Evolutionary conservation across 192 early-diverging fungal species (phyloP).

Genomic region (Linnemannia elongata): DNA sequence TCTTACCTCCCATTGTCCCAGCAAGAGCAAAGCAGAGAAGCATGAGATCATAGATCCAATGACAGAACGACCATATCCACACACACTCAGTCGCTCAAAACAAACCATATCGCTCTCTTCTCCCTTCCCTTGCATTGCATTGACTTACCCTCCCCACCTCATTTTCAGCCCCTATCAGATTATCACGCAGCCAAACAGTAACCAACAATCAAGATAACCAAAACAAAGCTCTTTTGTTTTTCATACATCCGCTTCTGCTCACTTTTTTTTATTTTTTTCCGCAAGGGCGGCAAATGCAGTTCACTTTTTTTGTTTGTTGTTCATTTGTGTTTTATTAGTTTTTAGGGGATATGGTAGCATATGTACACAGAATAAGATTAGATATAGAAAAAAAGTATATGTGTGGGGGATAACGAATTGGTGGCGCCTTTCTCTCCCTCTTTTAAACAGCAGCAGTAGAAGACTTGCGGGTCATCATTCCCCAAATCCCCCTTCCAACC

Average conservation of each 20-base stretch:
- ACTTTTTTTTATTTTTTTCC: no score
- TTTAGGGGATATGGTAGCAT: neutral
- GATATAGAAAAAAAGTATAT: neutral
- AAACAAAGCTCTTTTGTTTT: no score
- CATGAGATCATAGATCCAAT: neutral
- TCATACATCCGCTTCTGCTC: no score
- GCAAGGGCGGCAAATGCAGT: no score
- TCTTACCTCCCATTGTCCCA: neutral
- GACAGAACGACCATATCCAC: neutral
- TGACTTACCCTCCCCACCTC: no score
- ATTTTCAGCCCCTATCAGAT: neutral
- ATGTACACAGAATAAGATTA: neutral
- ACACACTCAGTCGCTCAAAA: no score
- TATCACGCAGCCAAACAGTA: no score
- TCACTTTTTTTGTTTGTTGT: neutral
- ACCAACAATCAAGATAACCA: no score
- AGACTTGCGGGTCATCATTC: neutral
- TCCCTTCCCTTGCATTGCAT: no score
- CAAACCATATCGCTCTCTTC: no score
- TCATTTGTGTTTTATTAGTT: neutral
- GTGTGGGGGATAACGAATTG: neutral
- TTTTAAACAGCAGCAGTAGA: slow-evolving; percentile 40
- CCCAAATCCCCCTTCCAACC: slow-evolving; percentile 32
- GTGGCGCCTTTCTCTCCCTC: neutral
- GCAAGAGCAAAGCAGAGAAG: neutral